Conservation (phyloP, 225 moss, liverwort and hornwort genomes). For the Pseudoscleropodium purum region DNA sequence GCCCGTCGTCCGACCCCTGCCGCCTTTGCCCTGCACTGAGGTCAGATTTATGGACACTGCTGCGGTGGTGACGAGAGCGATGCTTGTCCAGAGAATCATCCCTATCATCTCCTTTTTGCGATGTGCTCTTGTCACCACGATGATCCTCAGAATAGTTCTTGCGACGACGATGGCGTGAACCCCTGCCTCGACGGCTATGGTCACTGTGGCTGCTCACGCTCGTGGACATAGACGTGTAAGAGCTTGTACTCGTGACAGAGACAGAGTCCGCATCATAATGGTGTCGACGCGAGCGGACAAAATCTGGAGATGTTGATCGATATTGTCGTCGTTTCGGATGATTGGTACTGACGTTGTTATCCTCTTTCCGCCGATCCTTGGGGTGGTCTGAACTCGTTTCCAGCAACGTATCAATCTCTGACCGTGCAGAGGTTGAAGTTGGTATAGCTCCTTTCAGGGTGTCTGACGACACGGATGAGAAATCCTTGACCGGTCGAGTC, state of each 20-base stretch:
- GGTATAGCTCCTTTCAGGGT: background rate
- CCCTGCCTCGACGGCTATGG: background rate
- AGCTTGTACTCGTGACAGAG: slow-evolving; percentile 21
- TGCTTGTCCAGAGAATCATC: background rate
- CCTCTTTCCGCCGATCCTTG: slow-evolving; percentile 10
- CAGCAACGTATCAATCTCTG: background rate
- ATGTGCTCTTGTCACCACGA: background rate
- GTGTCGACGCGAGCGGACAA: background rate
- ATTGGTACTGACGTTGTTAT: background rate
- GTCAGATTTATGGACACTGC: background rate
- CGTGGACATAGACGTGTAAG: slow-evolving; percentile 9
- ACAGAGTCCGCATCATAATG: slow-evolving; percentile 15
- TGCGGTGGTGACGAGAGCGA: slow-evolving; percentile 1
- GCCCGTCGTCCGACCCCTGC: background rate
- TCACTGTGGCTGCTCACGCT: slow-evolving; percentile 2
- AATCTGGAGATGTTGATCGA: slow-evolving; percentile 17
- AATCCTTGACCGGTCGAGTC: background rate
- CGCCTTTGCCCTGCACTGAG: background rate
- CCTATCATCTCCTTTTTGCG: background rate
- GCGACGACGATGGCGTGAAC: background rate
- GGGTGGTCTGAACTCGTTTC: background rate
- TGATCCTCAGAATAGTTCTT: background rate
- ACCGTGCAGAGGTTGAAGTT: background rate
- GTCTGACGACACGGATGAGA: background rate
- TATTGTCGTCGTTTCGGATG: background rate